Conservation (phyloP, 306 rosid species). For the Carpinus fangiana region DNA sequence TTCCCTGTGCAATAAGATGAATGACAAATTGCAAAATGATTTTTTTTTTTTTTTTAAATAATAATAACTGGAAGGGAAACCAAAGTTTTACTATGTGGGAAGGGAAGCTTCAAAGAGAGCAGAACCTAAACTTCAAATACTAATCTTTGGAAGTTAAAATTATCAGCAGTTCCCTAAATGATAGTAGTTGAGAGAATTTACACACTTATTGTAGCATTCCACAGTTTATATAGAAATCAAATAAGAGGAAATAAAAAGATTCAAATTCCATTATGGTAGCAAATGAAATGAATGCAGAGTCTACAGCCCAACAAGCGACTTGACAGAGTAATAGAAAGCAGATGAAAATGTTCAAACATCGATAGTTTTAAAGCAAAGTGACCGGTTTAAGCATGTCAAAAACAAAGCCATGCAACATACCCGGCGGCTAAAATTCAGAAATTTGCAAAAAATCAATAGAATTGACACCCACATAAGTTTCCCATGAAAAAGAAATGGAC, state of each 20-base stretch:
- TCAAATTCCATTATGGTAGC: neutral
- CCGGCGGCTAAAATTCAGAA: neutral
- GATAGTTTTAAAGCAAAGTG: neutral
- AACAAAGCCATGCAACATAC: conserved; percentile 9
- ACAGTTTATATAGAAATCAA: neutral
- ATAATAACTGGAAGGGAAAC: neutral
- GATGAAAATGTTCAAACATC: neutral
- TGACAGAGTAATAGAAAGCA: conserved; percentile 7
- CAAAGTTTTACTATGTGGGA: neutral
- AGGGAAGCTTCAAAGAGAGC: neutral
- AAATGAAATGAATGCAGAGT: neutral
- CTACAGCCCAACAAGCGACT: neutral
- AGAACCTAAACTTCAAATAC: neutral
- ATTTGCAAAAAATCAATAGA: neutral
- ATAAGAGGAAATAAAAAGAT: conserved; percentile 2
- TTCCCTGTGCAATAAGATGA: neutral
- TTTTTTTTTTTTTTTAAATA: neutral
- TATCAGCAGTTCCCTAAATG: neutral
- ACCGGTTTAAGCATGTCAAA: neutral
- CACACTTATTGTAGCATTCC: neutral
- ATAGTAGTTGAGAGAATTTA: conserved; percentile 1
- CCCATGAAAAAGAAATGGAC: neutral
- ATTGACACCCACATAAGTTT: neutral
- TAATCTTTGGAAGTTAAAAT: neutral
- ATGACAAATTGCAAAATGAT: neutral